Base-by-base conservation (phyloP, 805 yeast species). In the Ogataea parapolymorpha region DNA sequence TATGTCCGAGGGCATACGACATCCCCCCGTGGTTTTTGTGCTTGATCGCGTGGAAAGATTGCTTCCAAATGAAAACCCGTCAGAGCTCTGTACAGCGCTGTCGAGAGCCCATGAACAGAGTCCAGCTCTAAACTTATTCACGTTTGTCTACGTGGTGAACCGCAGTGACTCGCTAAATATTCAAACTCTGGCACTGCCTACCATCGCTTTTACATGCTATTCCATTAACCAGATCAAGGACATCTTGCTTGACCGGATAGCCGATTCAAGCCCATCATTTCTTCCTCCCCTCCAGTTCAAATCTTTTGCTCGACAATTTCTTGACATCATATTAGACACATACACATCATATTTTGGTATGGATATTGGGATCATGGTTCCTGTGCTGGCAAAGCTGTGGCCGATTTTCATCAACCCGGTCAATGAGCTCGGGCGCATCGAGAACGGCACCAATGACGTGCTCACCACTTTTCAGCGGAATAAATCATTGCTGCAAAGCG, bases 341-440 rank as follows among this genome's bases (percentile, higher is more conserved):
- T 73, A 63, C 43, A 63, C 55, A 34, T 63, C 69, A 6, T 73
- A 68, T 48, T 59, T 75, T 14, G 80, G 80, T 0, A 50, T 71
- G 0, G 70, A 72, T 46, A 48, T 76, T 34, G 56, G 56, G 20
- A 45, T 71, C 13, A 50, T 72, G 3, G 33, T 59, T 8, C 61
- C 62, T 3, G 56, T 55, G 1, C 37, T 63, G 26, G 50, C 42
- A 2, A 51, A 56, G 26, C 33, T 60, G 8, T 63, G 66, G 66
- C 64, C 62, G 1, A 14, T 52, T 1, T 63, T 63, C 36, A 49
- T 47, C 16, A 44, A 50, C n/a, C 63, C 65, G 3, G 40, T 62
- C 9, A 15, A 50, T 6, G 34, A 47, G 10, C 30, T 28, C 16
- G 59, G 57, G 0, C 37, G 26, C 26, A 46, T 54, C 16, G 39